A percentile compares a stretch with the other conserved stretches of the same genome.
These are phyloP conservation scores for Coemansia sp. DNA, from an alignment of 192 early-diverging fungal genomes.

Conservation along the genomic window DNA sequence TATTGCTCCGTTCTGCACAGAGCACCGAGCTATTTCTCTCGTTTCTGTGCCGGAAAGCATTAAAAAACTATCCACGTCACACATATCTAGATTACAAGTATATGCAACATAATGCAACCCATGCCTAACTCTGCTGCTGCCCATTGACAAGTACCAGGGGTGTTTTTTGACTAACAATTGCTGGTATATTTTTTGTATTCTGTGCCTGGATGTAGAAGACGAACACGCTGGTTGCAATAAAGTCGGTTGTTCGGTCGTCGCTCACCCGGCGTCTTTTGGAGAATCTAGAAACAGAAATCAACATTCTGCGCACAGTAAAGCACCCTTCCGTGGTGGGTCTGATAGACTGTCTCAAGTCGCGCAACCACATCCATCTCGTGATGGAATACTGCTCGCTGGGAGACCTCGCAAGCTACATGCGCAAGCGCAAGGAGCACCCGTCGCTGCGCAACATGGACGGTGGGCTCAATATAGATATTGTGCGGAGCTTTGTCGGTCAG, in stretches of 20 bases:
- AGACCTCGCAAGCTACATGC: slow-evolving; percentile 90
- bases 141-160: no score
- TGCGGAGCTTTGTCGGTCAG: slow-evolving; percentile 85
- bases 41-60: no score
- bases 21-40: no score
- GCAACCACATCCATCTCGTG: slow-evolving; percentile 90
- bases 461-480: slow-evolving; percentile 79
- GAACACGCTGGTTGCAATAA: slow-evolving; percentile 78
- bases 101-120: background rate
- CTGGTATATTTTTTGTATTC: background rate
- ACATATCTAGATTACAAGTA: background rate
- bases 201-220: slow-evolving; percentile 46
- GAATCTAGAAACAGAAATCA: slow-evolving; percentile 95
- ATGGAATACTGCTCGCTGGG: slow-evolving; percentile 99
- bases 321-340: slow-evolving; percentile 90
- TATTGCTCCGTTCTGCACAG: no score
- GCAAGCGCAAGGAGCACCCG: slow-evolving; percentile 59
- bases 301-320: slow-evolving; percentile 81
- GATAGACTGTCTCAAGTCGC: slow-evolving; percentile 88
- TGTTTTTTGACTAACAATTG: no score
- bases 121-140: background rate
- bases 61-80: background rate
- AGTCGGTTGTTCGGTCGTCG: slow-evolving; percentile 85
- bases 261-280: slow-evolving; percentile 88
- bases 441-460: slow-evolving; percentile 63